Base-by-base conservation (phyloP, 441 rosid species). In the Brassica balearica region DNA sequence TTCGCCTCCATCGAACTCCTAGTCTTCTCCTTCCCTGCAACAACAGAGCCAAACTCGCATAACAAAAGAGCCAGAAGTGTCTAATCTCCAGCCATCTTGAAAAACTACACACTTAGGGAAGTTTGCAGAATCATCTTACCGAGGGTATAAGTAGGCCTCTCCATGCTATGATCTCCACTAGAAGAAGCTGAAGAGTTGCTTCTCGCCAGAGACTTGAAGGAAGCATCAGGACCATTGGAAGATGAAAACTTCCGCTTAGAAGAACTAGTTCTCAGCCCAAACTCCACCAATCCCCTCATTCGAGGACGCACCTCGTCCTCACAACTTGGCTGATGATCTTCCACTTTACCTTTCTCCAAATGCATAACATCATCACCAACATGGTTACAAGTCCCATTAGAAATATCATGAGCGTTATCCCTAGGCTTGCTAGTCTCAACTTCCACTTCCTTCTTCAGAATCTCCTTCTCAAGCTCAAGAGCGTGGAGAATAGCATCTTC, bases 401-500 rank as follows among this genome's bases (percentile, higher is more conserved):
- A 81, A 74, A 77, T 80, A 56, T 80, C 91, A 27, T 77, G 81
- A 32, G 36, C 36, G 6, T 6, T 77, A 59, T 80, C 86, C 78
- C 73, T 84, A 65, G 59, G 77, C 48, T 43, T 83, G 60, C 81
- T 85, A 80, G 73, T 63, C 71, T 71, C 80, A 1, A 75, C 62
- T 73, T 87, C 88, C 69, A 86, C 92, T 83, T 89, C 90, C 79
- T 83, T 91, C 78, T 73, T 84, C 81, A 85, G 74, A 59, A 81
- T 15, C 80, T 89, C 86, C 86, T 88, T 94, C 85, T 96, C 99
- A 64, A 96, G 97, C 79, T 96, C 99, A 80, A 96, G 98, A 4
- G 98, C 98, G 76, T 96, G 99, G 63, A 94, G 96, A 82, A 96
- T 94, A n/a, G 99, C 99, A 85, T 96, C 99, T 87, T 96, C 99